Evolutionary conservation across 768 basidiomycete genomes (phyloP).

Genomic region (Suillus discolor): DNA sequence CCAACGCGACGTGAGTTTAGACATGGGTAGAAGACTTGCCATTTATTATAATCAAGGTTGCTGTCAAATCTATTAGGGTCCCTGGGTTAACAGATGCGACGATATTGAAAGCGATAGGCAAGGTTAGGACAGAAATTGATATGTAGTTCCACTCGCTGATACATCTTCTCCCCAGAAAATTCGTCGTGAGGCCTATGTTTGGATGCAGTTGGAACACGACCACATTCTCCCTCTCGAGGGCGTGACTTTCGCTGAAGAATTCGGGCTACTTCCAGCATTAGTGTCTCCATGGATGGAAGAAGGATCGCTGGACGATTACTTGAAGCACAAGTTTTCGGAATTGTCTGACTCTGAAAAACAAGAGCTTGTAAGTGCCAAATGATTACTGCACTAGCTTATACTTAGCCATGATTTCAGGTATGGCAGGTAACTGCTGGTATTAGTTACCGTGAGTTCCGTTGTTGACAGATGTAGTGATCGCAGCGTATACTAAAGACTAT

Average conservation of each 20-base stretch:
- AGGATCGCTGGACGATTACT: slow-evolving; percentile 25
- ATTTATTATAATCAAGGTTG: slow-evolving; percentile 7
- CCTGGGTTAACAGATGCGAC: background rate
- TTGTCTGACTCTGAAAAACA: background rate
- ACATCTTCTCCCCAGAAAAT: slow-evolving; percentile 23
- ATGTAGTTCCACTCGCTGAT: background rate
- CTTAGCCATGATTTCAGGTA: slow-evolving; percentile 7
- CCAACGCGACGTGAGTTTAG: background rate
- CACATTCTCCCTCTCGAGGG: slow-evolving; percentile 36
- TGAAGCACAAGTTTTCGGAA: background rate
- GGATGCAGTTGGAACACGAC: slow-evolving; percentile 32
- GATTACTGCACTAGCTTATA: background rate
- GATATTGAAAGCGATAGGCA: background rate
- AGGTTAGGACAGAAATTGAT: background rate
- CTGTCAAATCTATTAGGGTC: slow-evolving; percentile 12
- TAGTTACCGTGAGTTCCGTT: slow-evolving; percentile 17
- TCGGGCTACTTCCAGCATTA: slow-evolving; percentile 16
- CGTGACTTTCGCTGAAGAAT: slow-evolving; percentile 13
- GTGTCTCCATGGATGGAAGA: slow-evolving; percentile 31
- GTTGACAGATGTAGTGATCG: background rate
- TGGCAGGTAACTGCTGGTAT: slow-evolving; percentile 19
- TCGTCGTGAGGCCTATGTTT: slow-evolving; percentile 32
- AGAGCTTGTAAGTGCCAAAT: background rate
- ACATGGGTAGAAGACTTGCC: no score
- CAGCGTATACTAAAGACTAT: background rate